These are phyloP conservation scores for Boletus sensibilis DNA, from an alignment of 768 basidiomycete species.

Conservation along the genomic window DNA sequence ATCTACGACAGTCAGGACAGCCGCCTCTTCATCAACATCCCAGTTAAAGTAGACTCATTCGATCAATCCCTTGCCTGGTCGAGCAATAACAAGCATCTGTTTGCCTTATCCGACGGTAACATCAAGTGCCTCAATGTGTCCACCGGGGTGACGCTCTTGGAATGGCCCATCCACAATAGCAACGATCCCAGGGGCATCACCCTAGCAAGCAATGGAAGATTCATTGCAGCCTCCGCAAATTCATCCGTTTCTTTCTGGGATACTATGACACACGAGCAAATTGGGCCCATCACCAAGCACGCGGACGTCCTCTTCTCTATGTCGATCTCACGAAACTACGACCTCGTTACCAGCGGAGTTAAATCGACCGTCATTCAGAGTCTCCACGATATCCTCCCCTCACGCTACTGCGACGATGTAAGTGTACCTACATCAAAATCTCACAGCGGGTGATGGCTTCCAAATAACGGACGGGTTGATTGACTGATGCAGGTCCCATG, in stretches of 20 bases:
- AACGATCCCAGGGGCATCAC: not conserved
- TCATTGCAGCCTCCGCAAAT: not conserved
- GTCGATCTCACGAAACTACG: conserved; percentile 7
- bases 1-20: conserved; percentile 4
- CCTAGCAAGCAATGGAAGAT: conserved; percentile 8
- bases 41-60: not conserved
- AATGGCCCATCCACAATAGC: conserved; percentile 6
- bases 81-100: not conserved
- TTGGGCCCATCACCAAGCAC: conserved; percentile 7
- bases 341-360: not conserved
- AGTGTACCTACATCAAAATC: not conserved
- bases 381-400: conserved; percentile 6
- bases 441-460: too few species aligned
- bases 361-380: not conserved
- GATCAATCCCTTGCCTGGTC: conserved; percentile 13
- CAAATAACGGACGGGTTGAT: not conserved
- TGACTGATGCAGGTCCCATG: not conserved
- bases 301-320: not conserved
- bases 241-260: conserved; percentile 16
- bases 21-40: not conserved
- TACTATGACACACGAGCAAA: not conserved
- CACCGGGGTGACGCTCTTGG: not conserved
- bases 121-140: conserved; percentile 3
- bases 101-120: not conserved
- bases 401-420: not conserved